A percentile compares a stretch with the other conserved stretches of the same genome.
These are phyloP conservation scores for Ophiocordyceps camponoti-floridani DNA, from an alignment of 2,329 filamentous ascomycete genomes.

Conservation along the genomic window DNA sequence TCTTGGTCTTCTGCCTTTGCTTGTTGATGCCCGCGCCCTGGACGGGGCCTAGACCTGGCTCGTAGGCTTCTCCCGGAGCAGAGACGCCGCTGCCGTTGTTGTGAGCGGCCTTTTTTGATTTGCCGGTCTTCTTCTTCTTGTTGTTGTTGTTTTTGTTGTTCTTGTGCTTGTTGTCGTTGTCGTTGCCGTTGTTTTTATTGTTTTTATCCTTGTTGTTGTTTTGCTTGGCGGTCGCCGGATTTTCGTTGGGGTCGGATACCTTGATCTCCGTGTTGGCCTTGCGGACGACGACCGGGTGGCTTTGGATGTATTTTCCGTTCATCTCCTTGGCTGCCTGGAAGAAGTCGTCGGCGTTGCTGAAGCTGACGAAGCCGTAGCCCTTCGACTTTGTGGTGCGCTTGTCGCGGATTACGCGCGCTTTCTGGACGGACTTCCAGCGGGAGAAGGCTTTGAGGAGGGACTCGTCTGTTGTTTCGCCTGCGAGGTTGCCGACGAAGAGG, in stretches of 20 bases:
- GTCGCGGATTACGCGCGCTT: constrained; percentile 84
- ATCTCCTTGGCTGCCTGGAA: constrained; percentile 95
- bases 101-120: too few relatives aligned
- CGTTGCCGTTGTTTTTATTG: constrained; percentile 7
- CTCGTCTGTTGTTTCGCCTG: constrained; percentile 93
- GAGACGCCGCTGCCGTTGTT: too few relatives aligned
- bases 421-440: constrained; percentile 73
- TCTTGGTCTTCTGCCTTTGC: constrained; percentile 49
- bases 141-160: constrained; percentile 9
- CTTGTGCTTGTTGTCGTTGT: constrained; percentile 8
- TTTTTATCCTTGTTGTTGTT: constrained; percentile 8
- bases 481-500: constrained; percentile 90
- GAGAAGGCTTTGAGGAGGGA: constrained; percentile 87
- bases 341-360: constrained; percentile 87
- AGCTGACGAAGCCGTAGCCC: constrained; percentile 92
- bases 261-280: constrained; percentile 88
- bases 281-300: constrained; percentile 75
- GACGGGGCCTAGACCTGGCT: constrained; percentile 31
- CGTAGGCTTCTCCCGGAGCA: constrained; percentile 17
- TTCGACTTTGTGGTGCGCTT: constrained; percentile 94
- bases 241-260: constrained; percentile 49
- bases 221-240: constrained; percentile 18
- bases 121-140: too few relatives aligned
- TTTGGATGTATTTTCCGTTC: constrained; percentile 98
- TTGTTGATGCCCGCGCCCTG: constrained; percentile 37